Conservation (phyloP, 768 basidiomycete species). For the Kwoniella newhampshirensis region DNA sequence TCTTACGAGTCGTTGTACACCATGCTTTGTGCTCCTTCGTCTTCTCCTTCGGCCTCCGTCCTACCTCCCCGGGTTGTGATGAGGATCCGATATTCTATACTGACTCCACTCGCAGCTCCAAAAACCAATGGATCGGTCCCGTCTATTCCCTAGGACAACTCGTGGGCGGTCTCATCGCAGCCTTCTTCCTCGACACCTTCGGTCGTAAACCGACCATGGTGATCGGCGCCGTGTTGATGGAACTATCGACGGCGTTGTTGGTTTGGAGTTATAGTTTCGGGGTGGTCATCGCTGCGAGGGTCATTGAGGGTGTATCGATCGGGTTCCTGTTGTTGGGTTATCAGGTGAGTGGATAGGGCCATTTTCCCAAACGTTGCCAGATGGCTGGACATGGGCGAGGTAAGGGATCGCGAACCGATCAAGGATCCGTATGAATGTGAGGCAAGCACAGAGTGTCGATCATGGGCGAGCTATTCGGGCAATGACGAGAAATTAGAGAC, state of each 20-base stretch:
- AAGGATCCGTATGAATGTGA: too few relatives aligned
- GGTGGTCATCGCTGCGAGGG: conserved; percentile 34
- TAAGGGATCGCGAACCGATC: too few relatives aligned
- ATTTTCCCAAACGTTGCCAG: too few relatives aligned
- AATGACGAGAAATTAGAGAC: too few relatives aligned
- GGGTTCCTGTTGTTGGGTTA: conserved; percentile 36
- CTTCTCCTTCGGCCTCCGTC: not conserved
- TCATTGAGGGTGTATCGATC: conserved; percentile 36
- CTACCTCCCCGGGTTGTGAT: too few relatives aligned
- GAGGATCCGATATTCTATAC: too few relatives aligned
- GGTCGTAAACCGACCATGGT: conserved; percentile 32
- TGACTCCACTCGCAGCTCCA: conserved; percentile 3
- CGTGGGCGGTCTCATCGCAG: conserved; percentile 31
- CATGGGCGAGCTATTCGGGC: too few relatives aligned
- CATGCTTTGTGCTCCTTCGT: too few relatives aligned
- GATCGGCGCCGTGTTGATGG: conserved; percentile 30
- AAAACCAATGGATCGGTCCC: conserved; percentile 41
- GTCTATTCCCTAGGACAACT: conserved; percentile 40
- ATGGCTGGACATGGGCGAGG: too few relatives aligned
- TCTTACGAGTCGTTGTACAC: too few relatives aligned
- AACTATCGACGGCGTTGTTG: conserved; percentile 30
- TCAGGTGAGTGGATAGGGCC: conserved; percentile 19
- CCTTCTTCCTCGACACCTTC: conserved; percentile 33
- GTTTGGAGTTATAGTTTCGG: conserved; percentile 28
- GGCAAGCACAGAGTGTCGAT: too few relatives aligned